These are phyloP conservation scores for Pseudomicrostroma phylloplanum DNA, from an alignment of 1,284 basidiomycete genomes.

Conservation along the genomic window DNA sequence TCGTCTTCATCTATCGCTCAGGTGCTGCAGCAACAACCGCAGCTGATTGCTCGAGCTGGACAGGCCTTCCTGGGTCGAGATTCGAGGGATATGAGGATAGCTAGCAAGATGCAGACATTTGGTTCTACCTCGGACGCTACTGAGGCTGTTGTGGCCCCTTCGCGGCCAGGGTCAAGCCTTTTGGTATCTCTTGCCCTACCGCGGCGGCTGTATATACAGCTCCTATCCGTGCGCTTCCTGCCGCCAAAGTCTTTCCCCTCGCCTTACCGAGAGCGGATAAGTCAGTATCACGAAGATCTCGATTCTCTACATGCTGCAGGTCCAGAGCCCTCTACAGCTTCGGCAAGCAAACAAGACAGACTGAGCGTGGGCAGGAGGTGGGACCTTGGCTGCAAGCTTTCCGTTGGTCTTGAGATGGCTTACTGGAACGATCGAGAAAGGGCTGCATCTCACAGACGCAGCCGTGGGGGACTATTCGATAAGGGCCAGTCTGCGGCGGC, in stretches of 20 bases:
- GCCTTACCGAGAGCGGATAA: not conserved
- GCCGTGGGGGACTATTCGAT: not conserved
- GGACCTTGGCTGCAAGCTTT: conserved; percentile 42
- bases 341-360: not conserved
- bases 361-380: conserved; percentile 27
- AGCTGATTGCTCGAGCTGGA: conserved; percentile 73
- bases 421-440: conserved; percentile 15
- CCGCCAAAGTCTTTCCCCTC: conserved; percentile 77
- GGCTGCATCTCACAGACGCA: not conserved
- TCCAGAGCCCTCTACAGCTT: not conserved
- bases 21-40: conserved; percentile 62
- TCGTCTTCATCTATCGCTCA: conserved; percentile 71
- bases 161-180: conserved; percentile 5
- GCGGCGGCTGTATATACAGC: conserved; percentile 66
- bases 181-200: conserved; percentile 28
- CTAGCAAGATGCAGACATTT: conserved; percentile 80
- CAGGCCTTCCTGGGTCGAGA: conserved; percentile 91
- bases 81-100: conserved; percentile 58
- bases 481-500: not conserved
- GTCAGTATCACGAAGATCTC: not conserved
- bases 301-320: not conserved
- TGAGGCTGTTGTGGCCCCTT: not conserved
- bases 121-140: conserved; percentile 60
- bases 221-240: conserved; percentile 81
- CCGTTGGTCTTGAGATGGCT: conserved; percentile 39